Conservation (phyloP, 208 protist species). For the Trichomonas vaginalis region DNA sequence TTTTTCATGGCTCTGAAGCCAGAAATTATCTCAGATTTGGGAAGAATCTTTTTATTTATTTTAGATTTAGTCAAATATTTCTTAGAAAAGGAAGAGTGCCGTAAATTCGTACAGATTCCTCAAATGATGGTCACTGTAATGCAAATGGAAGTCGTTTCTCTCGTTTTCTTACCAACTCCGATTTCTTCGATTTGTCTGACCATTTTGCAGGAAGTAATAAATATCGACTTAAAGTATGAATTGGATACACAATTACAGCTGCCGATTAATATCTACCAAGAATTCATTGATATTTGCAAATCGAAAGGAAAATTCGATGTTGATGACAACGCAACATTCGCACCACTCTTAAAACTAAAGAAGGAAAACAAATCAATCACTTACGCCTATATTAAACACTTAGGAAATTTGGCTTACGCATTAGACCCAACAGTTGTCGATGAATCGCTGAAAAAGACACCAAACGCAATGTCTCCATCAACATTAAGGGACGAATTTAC, state of each 20-base stretch:
- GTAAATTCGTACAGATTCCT: not conserved
- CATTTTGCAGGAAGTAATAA: not conserved
- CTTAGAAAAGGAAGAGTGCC: not conserved
- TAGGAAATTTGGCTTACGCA: not conserved
- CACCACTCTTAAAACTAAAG: not conserved
- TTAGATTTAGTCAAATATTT: not conserved
- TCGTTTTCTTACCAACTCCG: not conserved
- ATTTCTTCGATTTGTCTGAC: not conserved
- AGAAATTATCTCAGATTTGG: not conserved
- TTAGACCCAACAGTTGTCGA: not conserved
- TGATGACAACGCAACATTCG: not conserved
- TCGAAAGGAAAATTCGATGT: not conserved
- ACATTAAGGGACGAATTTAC: not conserved
- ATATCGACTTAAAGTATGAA: not conserved
- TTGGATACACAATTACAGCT: not conserved
- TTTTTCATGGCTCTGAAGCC: not conserved
- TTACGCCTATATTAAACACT: not conserved
- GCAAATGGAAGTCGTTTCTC: not conserved
- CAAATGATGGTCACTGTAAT: not conserved
- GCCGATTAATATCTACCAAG: not conserved
- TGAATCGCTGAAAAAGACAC: not conserved
- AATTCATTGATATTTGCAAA: not conserved
- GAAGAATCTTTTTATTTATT: not conserved
- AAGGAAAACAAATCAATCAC: not conserved
- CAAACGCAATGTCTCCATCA: not conserved